Percentiles rank a stretch among this genome's conserved stretches.
These are phyloP conservation scores for Rehmannia glutinosa DNA, from an alignment of 257 asterid species.

Conservation along the genomic window DNA sequence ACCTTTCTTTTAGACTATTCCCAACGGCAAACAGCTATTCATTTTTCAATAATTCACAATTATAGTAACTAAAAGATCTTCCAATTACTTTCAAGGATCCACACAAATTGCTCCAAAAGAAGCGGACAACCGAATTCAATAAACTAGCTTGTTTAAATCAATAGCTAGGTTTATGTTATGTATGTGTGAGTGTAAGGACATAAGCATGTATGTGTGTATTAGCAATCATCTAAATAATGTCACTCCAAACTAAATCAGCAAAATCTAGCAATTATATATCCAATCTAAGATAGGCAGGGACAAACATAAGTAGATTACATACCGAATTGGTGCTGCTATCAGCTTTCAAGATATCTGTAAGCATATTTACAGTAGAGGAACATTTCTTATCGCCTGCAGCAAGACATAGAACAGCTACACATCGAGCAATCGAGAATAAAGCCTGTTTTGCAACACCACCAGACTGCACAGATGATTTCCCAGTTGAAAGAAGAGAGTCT, in stretches of 20 bases:
- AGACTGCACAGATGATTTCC: constrained; percentile 77
- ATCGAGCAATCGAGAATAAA: constrained; percentile 85
- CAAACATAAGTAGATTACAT: constrained; percentile 24
- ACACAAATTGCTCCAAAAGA: constrained; percentile 10
- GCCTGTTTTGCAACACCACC: constrained; percentile 98
- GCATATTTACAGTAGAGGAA: constrained; percentile 86
- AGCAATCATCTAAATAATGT: neutral
- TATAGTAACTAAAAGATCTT: constrained; percentile 1
- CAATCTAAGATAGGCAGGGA: constrained; percentile 2
- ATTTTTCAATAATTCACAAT: neutral
- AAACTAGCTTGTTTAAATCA: neutral
- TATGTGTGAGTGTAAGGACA: neutral
- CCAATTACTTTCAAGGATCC: too few relatives aligned
- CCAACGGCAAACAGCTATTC: neutral
- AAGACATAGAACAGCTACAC: constrained; percentile 98
- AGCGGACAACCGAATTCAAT: neutral
- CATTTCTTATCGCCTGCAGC: constrained; percentile 83
- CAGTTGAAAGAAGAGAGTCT: constrained; percentile 94
- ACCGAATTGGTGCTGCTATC: constrained; percentile 83
- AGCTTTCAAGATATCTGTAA: constrained; percentile 78
- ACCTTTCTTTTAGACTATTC: neutral
- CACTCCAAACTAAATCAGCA: too few relatives aligned
- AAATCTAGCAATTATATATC: neutral
- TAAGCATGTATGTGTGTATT: neutral
- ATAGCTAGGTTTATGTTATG: neutral